Conservation (phyloP, 139 green algal species). For the Tetradesmus lagerheimii region DNA sequence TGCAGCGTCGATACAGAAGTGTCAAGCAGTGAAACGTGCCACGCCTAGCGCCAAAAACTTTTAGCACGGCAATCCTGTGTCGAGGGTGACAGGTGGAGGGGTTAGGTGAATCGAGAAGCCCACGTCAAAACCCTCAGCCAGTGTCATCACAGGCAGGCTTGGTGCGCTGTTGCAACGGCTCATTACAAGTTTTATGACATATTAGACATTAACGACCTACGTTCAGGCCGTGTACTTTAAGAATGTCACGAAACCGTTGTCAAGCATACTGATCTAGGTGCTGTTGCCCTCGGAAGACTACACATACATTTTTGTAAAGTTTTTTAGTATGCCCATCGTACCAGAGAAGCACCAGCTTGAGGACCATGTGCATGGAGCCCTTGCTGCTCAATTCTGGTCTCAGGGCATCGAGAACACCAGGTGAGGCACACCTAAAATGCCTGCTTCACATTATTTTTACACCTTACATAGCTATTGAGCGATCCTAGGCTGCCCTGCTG, state of each 20-base stretch:
- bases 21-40: not conserved
- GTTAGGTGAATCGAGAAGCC: not conserved
- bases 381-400: slow-evolving; percentile 83
- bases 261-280: not conserved
- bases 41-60: not conserved
- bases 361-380: slow-evolving; percentile 56
- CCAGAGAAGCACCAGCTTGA: slow-evolving; percentile 68
- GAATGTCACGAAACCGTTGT: not conserved
- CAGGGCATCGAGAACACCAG: slow-evolving; percentile 53
- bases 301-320: not conserved
- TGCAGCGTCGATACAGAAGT: not conserved
- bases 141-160: not conserved
- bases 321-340: slow-evolving; percentile 51
- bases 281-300: not conserved
- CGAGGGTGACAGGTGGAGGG: not conserved
- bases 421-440: not conserved
- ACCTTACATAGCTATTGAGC: not conserved
- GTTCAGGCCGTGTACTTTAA: not conserved
- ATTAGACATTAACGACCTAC: too few species aligned
- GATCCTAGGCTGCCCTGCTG: not conserved
- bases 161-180: too few species aligned
- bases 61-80: not conserved
- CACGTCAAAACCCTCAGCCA: not conserved
- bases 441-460: not conserved
- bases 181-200: too few species aligned